Conservation (phyloP, 2,329 filamentous ascomycete species). For the Xylogone sp. region DNA sequence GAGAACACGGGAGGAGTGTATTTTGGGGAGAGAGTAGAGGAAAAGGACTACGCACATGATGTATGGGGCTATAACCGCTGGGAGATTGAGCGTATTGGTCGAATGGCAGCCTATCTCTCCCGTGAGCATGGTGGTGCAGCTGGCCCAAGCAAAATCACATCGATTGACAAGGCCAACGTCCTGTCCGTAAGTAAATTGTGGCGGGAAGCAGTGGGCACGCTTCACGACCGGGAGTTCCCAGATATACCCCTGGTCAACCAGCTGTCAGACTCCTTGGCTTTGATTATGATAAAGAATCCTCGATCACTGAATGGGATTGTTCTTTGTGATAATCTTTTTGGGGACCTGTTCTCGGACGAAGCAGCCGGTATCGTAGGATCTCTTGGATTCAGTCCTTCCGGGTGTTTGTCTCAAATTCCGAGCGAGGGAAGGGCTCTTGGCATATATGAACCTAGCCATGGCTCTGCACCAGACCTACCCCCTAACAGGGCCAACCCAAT, state of each 20-base stretch:
- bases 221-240: slow-evolving; percentile 82
- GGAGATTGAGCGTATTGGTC: slow-evolving; percentile 82
- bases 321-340: slow-evolving; percentile 85
- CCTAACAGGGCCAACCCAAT: slow-evolving; percentile 74
- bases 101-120: slow-evolving; percentile 75
- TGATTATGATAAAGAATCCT: slow-evolving; percentile 94
- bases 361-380: slow-evolving; percentile 87
- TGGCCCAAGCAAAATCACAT: slow-evolving; percentile 73
- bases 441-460: slow-evolving; percentile 95
- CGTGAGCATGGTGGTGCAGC: slow-evolving; percentile 51
- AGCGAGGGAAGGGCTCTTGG: slow-evolving; percentile 81
- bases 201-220: slow-evolving; percentile 77
- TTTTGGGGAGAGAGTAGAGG: slow-evolving; percentile 82
- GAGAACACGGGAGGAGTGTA: slow-evolving; percentile 90
- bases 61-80: slow-evolving; percentile 76
- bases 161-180: slow-evolving; percentile 91
- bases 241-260: slow-evolving; percentile 78
- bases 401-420: slow-evolving; percentile 77
- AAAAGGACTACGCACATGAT: slow-evolving; percentile 71
- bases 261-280: slow-evolving; percentile 87
- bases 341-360: slow-evolving; percentile 91
- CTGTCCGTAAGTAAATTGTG: slow-evolving; percentile 83
- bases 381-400: slow-evolving; percentile 79
- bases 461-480: slow-evolving; percentile 64
- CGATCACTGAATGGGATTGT: slow-evolving; percentile 80